Evolutionary conservation across 83 land plant species (phyloP).

Genomic region (Picea abies): DNA sequence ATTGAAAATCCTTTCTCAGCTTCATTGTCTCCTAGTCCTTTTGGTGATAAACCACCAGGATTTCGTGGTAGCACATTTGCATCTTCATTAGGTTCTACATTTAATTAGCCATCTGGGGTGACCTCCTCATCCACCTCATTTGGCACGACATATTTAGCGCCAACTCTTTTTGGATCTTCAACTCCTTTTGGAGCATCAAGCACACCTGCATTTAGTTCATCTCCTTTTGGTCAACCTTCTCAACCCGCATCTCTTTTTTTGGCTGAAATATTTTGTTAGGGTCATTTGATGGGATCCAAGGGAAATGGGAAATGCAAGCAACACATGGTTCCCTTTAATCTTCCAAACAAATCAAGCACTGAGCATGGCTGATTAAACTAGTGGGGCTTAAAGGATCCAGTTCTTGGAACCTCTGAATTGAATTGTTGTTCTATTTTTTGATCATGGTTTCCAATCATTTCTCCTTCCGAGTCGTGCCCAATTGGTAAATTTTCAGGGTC

Average conservation of each 20-base stretch:
- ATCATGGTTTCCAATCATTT: no score
- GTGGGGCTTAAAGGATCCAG: neutral
- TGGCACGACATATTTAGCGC: constrained; percentile 34
- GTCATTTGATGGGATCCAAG: no score
- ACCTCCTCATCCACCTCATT: constrained; percentile 44
- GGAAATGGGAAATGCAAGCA: neutral
- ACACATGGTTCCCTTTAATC: no score
- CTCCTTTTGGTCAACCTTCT: constrained; percentile 29
- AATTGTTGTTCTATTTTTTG: neutral
- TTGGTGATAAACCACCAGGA: constrained; percentile 43
- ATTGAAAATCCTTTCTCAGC: constrained; percentile 51
- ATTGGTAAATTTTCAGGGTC: neutral
- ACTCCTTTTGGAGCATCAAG: constrained; percentile 41
- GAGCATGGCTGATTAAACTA: neutral
- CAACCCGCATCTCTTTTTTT: constrained; percentile 21
- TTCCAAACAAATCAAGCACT: no score
- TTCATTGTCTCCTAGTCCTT: constrained; percentile 32
- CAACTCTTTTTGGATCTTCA: constrained; percentile 23
- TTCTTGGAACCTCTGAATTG: neutral
- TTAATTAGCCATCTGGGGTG: constrained; percentile 37
- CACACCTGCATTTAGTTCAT: no score
- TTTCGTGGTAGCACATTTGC: constrained; percentile 44
- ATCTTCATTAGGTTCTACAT: constrained; percentile 38
- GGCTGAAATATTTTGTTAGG: constrained; percentile 22
- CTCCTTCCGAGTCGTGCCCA: neutral